Percentiles rank a stretch among this genome's conserved stretches.
phyloP scores from a whole-genome alignment of 2,329 filamentous ascomycete genomes.

The Cladosporium sp. region DNA sequence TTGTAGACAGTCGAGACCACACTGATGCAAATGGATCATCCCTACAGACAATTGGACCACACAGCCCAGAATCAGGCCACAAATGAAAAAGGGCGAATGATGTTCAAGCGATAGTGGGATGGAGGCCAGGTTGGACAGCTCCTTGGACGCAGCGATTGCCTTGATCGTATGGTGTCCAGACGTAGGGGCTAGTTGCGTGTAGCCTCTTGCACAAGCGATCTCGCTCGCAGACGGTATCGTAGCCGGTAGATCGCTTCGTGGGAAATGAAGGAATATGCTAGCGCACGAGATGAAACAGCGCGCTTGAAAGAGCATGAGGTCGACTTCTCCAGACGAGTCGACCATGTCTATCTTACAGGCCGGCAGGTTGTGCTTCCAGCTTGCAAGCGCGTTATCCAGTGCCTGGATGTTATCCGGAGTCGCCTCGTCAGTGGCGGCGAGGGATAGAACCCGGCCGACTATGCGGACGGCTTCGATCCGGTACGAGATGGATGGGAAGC shows the following conservation, averaged over 20 bases:
- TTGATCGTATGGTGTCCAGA: constrained; percentile 62
- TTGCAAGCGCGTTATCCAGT: constrained; percentile 60
- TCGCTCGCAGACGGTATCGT: constrained; percentile 52
- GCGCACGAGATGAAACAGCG: constrained; percentile 68
- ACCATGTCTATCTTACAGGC: constrained; percentile 69
- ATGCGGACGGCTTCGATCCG: constrained; percentile 77
- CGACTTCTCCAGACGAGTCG: constrained; percentile 64
- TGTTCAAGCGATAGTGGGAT: constrained; percentile 66
- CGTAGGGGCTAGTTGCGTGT: constrained; percentile 50
- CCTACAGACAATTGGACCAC: constrained; percentile 81
- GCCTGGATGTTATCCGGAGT: constrained; percentile 45
- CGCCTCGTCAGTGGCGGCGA: constrained; percentile 30
- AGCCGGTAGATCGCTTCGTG: constrained; percentile 67
- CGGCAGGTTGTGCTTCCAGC: constrained; percentile 79
- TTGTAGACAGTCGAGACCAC: constrained; percentile 58
- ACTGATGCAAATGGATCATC: constrained; percentile 41
- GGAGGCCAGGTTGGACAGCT: constrained; percentile 70
- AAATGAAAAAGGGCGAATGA: constrained; percentile 82
- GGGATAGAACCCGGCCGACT: constrained; percentile 67
- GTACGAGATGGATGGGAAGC: constrained; percentile 81
- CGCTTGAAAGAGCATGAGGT: constrained; percentile 90
- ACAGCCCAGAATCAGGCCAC: constrained; percentile 71
- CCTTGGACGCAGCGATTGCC: constrained; percentile 72
- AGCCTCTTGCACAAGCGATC: constrained; percentile 37
- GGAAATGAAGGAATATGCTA: constrained; percentile 73